Percentiles rank a stretch among this genome's conserved stretches.
Conservation (phyloP, 129 eudicot genomes). For the Glebionis coronaria region DNA sequence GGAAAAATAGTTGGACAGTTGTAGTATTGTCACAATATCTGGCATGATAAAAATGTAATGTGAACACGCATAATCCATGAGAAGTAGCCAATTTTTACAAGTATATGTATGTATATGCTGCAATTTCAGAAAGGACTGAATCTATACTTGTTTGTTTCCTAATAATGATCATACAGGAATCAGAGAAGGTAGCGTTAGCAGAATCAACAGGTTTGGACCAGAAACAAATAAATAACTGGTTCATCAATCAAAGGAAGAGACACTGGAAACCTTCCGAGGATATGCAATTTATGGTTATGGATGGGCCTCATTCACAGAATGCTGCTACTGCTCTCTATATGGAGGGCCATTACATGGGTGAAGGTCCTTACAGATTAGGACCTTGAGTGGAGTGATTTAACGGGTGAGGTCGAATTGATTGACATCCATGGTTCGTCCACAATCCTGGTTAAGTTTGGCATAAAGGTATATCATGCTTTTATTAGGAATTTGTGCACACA, state of each 20-base stretch:
- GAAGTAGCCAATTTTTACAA: too few species aligned
- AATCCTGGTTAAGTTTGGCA: conserved; percentile 11
- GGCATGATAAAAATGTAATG: too few species aligned
- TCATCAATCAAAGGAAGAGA: conserved; percentile 92
- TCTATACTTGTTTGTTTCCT: background rate
- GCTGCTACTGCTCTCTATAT: conserved; percentile 65
- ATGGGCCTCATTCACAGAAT: conserved; percentile 86
- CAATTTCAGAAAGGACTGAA: background rate
- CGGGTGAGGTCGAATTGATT: background rate
- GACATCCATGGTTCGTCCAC: background rate
- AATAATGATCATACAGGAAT: conserved; percentile 45
- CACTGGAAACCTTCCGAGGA: conserved; percentile 99
- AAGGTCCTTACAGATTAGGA: conserved; percentile 81
- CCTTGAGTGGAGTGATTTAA: conserved; percentile 35
- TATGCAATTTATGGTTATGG: conserved; percentile 99
- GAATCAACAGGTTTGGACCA: conserved; percentile 98
- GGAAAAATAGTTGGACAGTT: too few species aligned
- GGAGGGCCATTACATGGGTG: conserved; percentile 92
- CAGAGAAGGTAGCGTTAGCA: conserved; percentile 97
- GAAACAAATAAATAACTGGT: conserved; percentile 94
- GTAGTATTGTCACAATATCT: too few species aligned
- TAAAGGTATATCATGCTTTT: conserved; percentile 21
- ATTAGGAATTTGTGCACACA: conserved; percentile 2
- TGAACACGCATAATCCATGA: too few species aligned
- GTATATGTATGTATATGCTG: background rate